phyloP scores from a whole-genome alignment of 768 basidiomycete genomes.

The Hirschioporus abietinus region DNA sequence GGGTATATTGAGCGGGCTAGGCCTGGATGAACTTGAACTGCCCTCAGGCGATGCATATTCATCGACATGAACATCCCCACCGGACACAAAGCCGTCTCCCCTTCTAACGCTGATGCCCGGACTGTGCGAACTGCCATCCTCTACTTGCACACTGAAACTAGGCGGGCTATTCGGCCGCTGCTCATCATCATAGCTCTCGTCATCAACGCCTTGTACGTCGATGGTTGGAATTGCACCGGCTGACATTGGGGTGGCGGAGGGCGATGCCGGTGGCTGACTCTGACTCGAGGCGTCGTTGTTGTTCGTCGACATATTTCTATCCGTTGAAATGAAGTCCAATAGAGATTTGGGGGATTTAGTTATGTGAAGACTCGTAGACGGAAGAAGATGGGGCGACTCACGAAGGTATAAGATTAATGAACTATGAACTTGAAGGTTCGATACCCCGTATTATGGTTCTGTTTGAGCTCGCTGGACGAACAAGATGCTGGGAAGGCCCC shows the following conservation, averaged over 20 bases:
- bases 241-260: neutral
- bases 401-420: neutral
- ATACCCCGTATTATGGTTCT: neutral
- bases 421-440: neutral
- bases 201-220: neutral
- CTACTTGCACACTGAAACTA: neutral
- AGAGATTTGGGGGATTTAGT: neutral
- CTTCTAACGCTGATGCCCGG: conserved; percentile 3
- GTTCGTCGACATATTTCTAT: neutral
- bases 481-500: neutral
- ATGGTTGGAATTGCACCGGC: neutral
- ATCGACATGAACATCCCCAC: conserved; percentile 9
- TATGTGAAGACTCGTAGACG: neutral
- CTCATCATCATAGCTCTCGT: neutral
- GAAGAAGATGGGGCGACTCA: neutral
- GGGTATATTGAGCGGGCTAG: neutral
- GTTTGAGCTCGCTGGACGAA: neutral
- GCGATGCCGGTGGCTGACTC: neutral
- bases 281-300: neutral
- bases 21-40: too few relatives aligned
- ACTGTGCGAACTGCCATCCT: neutral
- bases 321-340: neutral
- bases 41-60: neutral
- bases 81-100: conserved; percentile 11
- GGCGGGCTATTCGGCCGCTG: neutral